phyloP scores from a whole-genome alignment of 1,139 yeast species.

The Hyphopichia burtonii region DNA sequence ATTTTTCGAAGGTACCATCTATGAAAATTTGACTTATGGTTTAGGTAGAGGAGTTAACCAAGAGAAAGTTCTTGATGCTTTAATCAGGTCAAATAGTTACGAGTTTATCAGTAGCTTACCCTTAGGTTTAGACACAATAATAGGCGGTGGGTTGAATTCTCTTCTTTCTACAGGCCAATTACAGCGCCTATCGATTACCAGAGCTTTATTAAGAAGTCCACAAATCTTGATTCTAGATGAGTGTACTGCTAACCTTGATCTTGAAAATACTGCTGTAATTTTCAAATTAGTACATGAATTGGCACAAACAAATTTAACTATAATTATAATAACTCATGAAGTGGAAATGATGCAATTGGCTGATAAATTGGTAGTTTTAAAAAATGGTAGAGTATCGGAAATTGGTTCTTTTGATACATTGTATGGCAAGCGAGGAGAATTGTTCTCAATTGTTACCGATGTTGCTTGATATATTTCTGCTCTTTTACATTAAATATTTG shows the following conservation, averaged over 20 bases:
- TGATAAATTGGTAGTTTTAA: conserved; percentile 40
- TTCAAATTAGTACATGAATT: conserved; percentile 42
- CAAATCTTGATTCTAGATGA: conserved; percentile 70
- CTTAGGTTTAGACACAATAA: conserved; percentile 52
- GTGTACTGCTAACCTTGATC: conserved; percentile 76
- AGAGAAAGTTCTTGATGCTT: conserved; percentile 36
- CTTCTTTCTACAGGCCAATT: conserved; percentile 78
- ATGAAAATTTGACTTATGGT: conserved; percentile 69
- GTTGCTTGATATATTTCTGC: too few relatives aligned
- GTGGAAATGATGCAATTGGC: conserved; percentile 53
- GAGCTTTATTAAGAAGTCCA: conserved; percentile 68
- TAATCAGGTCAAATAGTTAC: conserved; percentile 48
- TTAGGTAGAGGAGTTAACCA: conserved; percentile 27
- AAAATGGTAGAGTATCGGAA: conserved; percentile 44
- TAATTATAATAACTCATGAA: conserved; percentile 61
- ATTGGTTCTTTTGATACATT: conserved; percentile 17
- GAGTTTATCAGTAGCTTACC: conserved; percentile 55
- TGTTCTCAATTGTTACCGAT: conserved; percentile 10
- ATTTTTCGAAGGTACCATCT: conserved; percentile 65
- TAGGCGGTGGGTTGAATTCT: conserved; percentile 50
- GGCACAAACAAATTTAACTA: conserved; percentile 28
- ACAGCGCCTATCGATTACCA: conserved; percentile 72
- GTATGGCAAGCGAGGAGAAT: conserved; percentile 13
- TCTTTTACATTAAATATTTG: background rate
- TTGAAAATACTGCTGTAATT: conserved; percentile 46